A percentile compares a stretch with the other conserved stretches of the same genome.
Conservation (phyloP, 768 basidiomycete genomes). For the Xerocomus spinulosus region DNA sequence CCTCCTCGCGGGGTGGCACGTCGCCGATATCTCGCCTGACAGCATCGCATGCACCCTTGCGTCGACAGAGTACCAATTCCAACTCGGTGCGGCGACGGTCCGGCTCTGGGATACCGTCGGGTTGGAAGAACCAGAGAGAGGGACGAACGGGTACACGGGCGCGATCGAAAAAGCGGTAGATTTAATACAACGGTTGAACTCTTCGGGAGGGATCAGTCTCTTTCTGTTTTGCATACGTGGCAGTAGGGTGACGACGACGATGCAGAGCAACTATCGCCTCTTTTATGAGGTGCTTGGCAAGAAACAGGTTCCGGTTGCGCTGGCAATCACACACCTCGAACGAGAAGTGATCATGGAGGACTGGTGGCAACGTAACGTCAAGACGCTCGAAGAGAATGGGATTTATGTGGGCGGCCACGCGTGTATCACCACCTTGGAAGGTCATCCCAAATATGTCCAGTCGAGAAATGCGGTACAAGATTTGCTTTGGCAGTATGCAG, state of each 20-base stretch:
- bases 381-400: conserved; percentile 13
- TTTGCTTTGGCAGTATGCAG: conserved; percentile 20
- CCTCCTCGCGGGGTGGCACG: conserved; percentile 33
- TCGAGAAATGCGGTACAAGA: conserved; percentile 18
- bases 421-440: conserved; percentile 26
- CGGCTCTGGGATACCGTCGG: conserved; percentile 33
- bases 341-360: conserved; percentile 27
- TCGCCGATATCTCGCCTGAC: conserved; percentile 23
- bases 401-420: conserved; percentile 24
- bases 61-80: conserved; percentile 23
- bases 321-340: conserved; percentile 39
- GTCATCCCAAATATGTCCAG: conserved; percentile 17
- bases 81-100: conserved; percentile 18
- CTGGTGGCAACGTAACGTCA: conserved; percentile 30
- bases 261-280: conserved; percentile 30
- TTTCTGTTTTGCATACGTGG: conserved; percentile 33
- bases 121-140: conserved; percentile 22
- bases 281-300: conserved; percentile 40
- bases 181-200: conserved; percentile 29
- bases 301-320: conserved; percentile 33
- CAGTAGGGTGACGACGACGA: conserved; percentile 24
- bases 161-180: conserved; percentile 27
- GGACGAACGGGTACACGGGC: conserved; percentile 17
- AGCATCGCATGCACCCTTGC: conserved; percentile 32
- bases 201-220: no score